Evolutionary conservation across 352 stramenopile species (phyloP).

Genomic region (Globisporangium takayamanum): DNA sequence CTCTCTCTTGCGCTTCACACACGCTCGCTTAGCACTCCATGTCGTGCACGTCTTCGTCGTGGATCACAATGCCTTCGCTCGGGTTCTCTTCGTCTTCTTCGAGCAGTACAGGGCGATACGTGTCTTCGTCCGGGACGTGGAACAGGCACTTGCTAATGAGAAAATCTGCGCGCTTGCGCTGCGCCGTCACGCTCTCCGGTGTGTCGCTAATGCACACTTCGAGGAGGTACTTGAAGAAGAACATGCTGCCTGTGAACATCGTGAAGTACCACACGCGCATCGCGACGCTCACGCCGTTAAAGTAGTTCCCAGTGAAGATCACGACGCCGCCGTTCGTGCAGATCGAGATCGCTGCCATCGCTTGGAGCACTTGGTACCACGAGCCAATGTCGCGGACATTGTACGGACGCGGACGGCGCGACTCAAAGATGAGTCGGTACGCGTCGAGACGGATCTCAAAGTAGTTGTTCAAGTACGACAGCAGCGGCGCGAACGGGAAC

Average conservation of each 20-base stretch:
- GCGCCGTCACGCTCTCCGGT: conserved; percentile 60
- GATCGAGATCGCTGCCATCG: conserved; percentile 87
- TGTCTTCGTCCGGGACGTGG: conserved; percentile 69
- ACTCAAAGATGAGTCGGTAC: conserved; percentile 80
- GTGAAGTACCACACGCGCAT: conserved; percentile 78
- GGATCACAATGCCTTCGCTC: conserved; percentile 45
- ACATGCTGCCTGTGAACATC: conserved; percentile 71
- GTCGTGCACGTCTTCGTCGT: conserved; percentile 47
- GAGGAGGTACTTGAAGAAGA: conserved; percentile 80
- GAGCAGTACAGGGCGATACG: conserved; percentile 23
- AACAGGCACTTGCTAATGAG: conserved; percentile 85
- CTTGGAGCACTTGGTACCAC: conserved; percentile 89
- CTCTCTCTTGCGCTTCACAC: background rate
- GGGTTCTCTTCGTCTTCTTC: conserved; percentile 26
- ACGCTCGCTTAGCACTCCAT: background rate
- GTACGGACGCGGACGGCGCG: conserved; percentile 68
- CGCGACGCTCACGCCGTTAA: conserved; percentile 42
- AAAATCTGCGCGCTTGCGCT: conserved; percentile 77
- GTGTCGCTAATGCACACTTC: conserved; percentile 70
- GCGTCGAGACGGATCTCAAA: conserved; percentile 90
- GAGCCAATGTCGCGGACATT: conserved; percentile 87
- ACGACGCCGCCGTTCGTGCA: conserved; percentile 92
- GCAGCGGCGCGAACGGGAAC: conserved; percentile 90
- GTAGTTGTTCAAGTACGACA: conserved; percentile 91
- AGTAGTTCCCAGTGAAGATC: conserved; percentile 88